These are phyloP conservation scores for Aspergillus ochraceus DNA, from an alignment of 2,329 filamentous ascomycete species.

Conservation along the genomic window DNA sequence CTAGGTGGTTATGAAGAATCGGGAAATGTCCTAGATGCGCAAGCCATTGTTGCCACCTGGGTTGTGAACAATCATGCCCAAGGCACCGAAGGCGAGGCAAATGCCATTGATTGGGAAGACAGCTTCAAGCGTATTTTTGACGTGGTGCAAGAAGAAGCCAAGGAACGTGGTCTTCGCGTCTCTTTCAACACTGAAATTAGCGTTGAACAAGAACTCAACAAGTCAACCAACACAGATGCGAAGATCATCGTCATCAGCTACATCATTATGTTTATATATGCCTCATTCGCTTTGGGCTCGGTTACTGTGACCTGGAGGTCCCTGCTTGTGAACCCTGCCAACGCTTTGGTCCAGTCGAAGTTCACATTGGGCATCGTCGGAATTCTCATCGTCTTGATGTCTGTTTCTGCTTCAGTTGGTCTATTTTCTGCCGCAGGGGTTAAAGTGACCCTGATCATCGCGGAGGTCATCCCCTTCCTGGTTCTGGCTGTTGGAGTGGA, in stretches of 20 bases:
- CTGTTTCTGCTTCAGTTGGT: conserved; percentile 90
- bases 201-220: conserved; percentile 92
- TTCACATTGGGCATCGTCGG: conserved; percentile 93
- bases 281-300: conserved; percentile 86
- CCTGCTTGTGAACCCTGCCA: conserved; percentile 76
- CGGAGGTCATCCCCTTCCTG: conserved; percentile 96
- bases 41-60: conserved; percentile 88
- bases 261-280: conserved; percentile 98
- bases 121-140: conserved; percentile 72
- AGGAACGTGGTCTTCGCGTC: conserved; percentile 73
- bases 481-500: conserved; percentile 95
- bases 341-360: conserved; percentile 90
- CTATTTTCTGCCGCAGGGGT: conserved; percentile 89
- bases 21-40: conserved; percentile 67
- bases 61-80: conserved; percentile 85
- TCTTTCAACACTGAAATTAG: conserved; percentile 97
- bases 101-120: conserved; percentile 86
- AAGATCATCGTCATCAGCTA: conserved; percentile 97
- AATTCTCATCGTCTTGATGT: conserved; percentile 96
- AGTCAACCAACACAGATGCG: conserved; percentile 96
- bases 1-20: conserved; percentile 73
- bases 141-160: conserved; percentile 77
- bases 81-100: conserved; percentile 66
- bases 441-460: conserved; percentile 95
- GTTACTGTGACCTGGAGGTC: conserved; percentile 77